Base-by-base conservation (phyloP, 257 asterid genomes). In the Voacanga thouarsii region DNA sequence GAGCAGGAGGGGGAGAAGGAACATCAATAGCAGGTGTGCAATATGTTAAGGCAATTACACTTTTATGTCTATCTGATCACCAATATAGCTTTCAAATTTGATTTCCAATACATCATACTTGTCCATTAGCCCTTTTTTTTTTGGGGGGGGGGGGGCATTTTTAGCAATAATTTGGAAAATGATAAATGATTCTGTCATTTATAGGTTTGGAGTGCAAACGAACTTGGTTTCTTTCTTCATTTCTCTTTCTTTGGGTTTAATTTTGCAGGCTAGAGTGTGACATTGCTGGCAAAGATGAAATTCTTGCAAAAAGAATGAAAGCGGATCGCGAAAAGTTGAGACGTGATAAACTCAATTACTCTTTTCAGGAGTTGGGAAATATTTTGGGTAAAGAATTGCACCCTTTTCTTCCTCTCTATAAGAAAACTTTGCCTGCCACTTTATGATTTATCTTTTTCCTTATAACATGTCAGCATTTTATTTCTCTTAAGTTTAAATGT, bases 301-400 rank as follows among this genome's bases (percentile, higher is more conserved):
- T 18, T 26, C n/a, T 61, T 76, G 75, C 80, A 53, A 76, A 45
- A 43, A 81, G 67, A 43, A 2, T 39, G 68, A 71, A 63, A 71
- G 77, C 81, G 7, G 78, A 55, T 11, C 55, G 81, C 28, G 81
- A 81, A 56, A 81, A 71, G 61, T 50, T 53, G 60, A 71, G 81
- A 50, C 57, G 81, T 23, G 75, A 61, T 53, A 39, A 37, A 28
- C 30, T 81, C 6, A 76, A 81, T 56, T 75, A 71, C 75, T 77
- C 67, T 21, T 76, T 76, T 55, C 78, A 70, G 33, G 81, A 76
- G 75, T 73, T 76, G 14, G 75, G 70, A 63, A 60, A 63, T 60
- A 12, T 53, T 14, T 8, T 71, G 61, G 84, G 84, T 81, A 76
- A 75, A 75, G 19, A 19, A 30, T 68, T n/a, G 4, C 49, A 43